Evolutionary conservation across 139 green algal species (phyloP).

Genomic region (Mesotaenium endlicherianum): DNA sequence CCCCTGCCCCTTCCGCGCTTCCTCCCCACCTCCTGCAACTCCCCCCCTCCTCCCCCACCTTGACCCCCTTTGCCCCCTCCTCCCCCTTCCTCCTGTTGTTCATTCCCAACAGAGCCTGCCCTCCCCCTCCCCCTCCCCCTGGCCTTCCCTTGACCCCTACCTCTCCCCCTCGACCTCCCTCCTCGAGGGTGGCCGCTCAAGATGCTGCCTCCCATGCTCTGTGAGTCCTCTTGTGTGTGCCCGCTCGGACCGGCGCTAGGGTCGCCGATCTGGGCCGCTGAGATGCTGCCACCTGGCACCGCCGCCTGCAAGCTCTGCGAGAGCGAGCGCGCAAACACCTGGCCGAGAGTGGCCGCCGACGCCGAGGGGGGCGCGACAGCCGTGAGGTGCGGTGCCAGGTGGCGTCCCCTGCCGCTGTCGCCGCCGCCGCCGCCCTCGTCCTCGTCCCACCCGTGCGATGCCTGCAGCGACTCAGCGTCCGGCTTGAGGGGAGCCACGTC

Average conservation of each 20-base stretch:
- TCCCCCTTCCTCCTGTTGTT: not conserved
- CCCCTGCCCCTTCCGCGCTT: not conserved
- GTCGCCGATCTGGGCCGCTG: not conserved
- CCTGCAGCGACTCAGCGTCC: slow-evolving; percentile 37
- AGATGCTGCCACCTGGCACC: not conserved
- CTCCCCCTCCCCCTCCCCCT: slow-evolving; percentile 9
- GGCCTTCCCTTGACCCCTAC: not conserved
- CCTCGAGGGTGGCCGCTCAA: slow-evolving; percentile 3
- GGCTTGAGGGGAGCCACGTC: slow-evolving; percentile 36
- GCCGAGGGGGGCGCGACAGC: not conserved
- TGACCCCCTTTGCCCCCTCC: not conserved
- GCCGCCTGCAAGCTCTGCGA: not conserved
- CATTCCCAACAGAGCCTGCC: not conserved
- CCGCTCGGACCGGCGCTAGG: not conserved
- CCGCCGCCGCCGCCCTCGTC: not conserved
- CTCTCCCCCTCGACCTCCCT: not conserved
- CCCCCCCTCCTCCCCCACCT: not conserved
- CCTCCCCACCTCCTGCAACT: not conserved
- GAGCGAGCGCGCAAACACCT: not conserved
- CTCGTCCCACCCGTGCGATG: not conserved
- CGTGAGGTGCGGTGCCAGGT: not conserved
- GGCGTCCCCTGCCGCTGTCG: not conserved
- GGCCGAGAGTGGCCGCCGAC: not conserved
- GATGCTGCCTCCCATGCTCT: not conserved
- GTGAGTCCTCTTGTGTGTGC: not conserved